Conservation (phyloP, 1,284 basidiomycete genomes). For the Ganoderma lingzhi region DNA sequence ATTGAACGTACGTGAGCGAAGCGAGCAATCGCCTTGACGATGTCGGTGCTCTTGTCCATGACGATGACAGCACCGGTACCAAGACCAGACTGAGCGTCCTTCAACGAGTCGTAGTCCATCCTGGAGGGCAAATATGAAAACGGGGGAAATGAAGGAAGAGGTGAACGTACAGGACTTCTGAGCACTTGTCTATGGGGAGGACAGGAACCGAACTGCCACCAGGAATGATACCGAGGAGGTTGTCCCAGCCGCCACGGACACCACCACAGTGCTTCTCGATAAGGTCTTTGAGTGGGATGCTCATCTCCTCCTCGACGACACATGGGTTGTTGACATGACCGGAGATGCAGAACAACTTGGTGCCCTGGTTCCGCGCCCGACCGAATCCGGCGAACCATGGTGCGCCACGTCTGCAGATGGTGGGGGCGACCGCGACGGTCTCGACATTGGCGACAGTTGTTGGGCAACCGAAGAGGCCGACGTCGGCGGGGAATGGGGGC, state of each 20-base stretch:
- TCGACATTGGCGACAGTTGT: constrained; percentile 99
- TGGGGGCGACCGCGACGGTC: constrained; percentile 97
- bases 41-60: constrained; percentile 98
- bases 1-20: constrained; percentile 76
- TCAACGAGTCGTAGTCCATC: constrained; percentile 99
- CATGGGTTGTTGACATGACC: constrained; percentile 99
- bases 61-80: constrained; percentile 99
- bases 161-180: constrained; percentile 80
- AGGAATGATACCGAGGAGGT: constrained; percentile 93
- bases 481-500: constrained; percentile 99
- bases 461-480: constrained; percentile 96
- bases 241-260: constrained; percentile 95
- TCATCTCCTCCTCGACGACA: constrained; percentile 99
- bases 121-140: constrained; percentile 46
- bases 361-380: constrained; percentile 92
- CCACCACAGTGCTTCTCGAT: constrained; percentile 98
- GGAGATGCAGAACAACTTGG: constrained; percentile 95
- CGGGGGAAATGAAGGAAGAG: background rate
- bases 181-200: constrained; percentile 83
- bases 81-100: constrained; percentile 93
- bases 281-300: constrained; percentile 93
- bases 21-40: constrained; percentile 91
- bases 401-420: constrained; percentile 91
- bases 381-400: constrained; percentile 97
- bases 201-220: constrained; percentile 98